Evolutionary conservation across 441 rosid genomes (phyloP).

Genomic region (Theobroma grandiflorum): DNA sequence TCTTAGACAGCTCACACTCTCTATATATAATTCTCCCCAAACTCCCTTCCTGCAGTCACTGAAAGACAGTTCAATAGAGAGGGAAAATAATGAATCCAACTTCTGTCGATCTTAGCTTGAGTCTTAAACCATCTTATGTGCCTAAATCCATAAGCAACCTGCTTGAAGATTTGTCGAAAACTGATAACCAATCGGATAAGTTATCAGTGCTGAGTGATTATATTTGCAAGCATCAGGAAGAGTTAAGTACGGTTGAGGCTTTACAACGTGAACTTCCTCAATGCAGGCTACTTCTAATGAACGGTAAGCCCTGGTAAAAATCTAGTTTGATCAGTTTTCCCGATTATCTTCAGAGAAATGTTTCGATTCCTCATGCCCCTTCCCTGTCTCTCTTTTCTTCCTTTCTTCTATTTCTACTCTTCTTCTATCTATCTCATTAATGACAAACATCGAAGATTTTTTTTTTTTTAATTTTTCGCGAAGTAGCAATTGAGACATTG

Average conservation of each 20-base stretch:
- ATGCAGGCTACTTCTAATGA: slow-evolving; percentile 25
- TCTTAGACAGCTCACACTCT: not conserved
- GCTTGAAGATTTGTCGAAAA: slow-evolving; percentile 20
- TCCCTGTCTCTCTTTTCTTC: not conserved
- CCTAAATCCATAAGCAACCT: slow-evolving; percentile 24
- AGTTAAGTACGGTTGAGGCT: slow-evolving; percentile 16
- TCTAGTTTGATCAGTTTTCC: not conserved
- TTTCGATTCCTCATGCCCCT: not conserved
- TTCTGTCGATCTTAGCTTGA: slow-evolving; percentile 28
- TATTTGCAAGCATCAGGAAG: slow-evolving; percentile 29
- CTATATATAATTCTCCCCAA: not conserved
- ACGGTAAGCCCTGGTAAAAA: slow-evolving; percentile 21
- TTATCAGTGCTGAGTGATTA: slow-evolving; percentile 28
- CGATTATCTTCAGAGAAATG: not conserved
- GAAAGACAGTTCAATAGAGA: not conserved
- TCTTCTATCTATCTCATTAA: not conserved
- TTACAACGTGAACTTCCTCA: slow-evolving; percentile 25
- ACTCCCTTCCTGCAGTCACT: not conserved
- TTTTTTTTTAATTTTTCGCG: not conserved
- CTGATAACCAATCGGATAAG: not conserved
- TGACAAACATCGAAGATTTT: not conserved
- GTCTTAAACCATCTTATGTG: slow-evolving; percentile 28
- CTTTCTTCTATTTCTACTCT: not conserved
- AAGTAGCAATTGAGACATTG: slow-evolving; percentile 30
- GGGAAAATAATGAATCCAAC: not conserved